phyloP scores from a whole-genome alignment of 768 basidiomycete genomes.

The Trametes maxima region DNA sequence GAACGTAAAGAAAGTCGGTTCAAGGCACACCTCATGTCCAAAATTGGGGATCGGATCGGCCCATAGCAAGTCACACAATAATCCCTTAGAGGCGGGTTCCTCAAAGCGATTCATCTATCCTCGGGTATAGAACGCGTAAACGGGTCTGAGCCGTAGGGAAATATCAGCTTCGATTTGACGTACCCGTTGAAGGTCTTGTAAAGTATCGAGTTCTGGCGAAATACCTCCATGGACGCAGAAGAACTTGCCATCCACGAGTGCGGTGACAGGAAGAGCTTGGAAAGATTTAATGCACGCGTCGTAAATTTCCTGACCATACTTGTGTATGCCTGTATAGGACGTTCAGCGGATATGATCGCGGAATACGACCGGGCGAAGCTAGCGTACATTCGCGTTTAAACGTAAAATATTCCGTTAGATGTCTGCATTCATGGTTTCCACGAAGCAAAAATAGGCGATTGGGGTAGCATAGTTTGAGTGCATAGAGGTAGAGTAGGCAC shows the following conservation, averaged over 20 bases:
- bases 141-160: not conserved
- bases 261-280: slow-evolving; percentile 86
- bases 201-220: slow-evolving; percentile 78
- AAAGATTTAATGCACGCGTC: slow-evolving; percentile 92
- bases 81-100: slow-evolving; percentile 90
- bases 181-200: slow-evolving; percentile 75
- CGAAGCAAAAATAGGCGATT: slow-evolving; percentile 80
- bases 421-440: slow-evolving; percentile 97
- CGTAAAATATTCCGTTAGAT: slow-evolving; percentile 96
- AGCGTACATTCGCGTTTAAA: slow-evolving; percentile 95
- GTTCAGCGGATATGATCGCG: slow-evolving; percentile 3
- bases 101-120: slow-evolving; percentile 84
- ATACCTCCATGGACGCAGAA: slow-evolving; percentile 98
- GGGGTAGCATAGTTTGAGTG: slow-evolving; percentile 91
- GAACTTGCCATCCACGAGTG: slow-evolving; percentile 92
- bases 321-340: slow-evolving; percentile 71
- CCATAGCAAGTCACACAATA: slow-evolving; percentile 96
- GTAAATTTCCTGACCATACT: slow-evolving; percentile 84
- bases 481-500: slow-evolving; percentile 93
- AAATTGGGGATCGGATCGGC: slow-evolving; percentile 91
- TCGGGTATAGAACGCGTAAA: not conserved
- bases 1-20: not conserved
- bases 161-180: not conserved
- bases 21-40: slow-evolving; percentile 69
- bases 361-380: not conserved